Evolutionary conservation across 192 early-diverging fungal species (phyloP), one percentile per base, ranked within the genome.

Genomic region (Podila epicladia): DNA sequence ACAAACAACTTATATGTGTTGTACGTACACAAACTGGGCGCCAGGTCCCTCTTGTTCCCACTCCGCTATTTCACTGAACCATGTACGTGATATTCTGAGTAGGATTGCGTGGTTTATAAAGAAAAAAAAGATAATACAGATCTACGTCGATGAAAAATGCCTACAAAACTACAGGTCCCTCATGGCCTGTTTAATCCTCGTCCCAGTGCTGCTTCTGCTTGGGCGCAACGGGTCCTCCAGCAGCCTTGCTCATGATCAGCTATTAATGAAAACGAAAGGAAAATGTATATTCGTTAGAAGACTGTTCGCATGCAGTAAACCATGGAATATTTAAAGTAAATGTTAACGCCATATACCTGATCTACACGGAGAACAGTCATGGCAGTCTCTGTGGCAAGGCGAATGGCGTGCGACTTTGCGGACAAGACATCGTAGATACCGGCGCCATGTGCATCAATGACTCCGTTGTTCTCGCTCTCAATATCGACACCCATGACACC

Each of bases 161-260:
- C 53, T 55, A 24, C n/a, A 24, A 24, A 55, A 55, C 8, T 55
- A n/a, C 53, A 55, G n/a, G n/a, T 7, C 22, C 20, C 20, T 24
- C 24, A 0, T n/a, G 59, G 6, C 59, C 59, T 61, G 33, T 67
- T 72, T 79, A 79, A 50, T 79, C 93, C 82, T 96, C 93, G 82
- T 97, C 96, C 96, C 94, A 95, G 89, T 96, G 88, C 69, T 89
- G 86, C 75, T 93, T 88, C 86, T 95, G 86, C 92, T 96, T 94
- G 73, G 93, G 93, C 85, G 88, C 93, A 85, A 94, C 94, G 38
- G 94, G 97, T 9, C 97, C 97, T 65, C 97, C 97, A 22, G 97
- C 96, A 50, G 93, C 94, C 87, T 97, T 98, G 65, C 93, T 95
- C 97, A 99, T 99, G 85, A 99, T 97, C 80, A 99, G 96, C 93